Evolutionary conservation across 2,329 filamentous ascomycete genomes (phyloP), one percentile per base, ranked within the genome.

Genomic region (Claviceps citrina): DNA sequence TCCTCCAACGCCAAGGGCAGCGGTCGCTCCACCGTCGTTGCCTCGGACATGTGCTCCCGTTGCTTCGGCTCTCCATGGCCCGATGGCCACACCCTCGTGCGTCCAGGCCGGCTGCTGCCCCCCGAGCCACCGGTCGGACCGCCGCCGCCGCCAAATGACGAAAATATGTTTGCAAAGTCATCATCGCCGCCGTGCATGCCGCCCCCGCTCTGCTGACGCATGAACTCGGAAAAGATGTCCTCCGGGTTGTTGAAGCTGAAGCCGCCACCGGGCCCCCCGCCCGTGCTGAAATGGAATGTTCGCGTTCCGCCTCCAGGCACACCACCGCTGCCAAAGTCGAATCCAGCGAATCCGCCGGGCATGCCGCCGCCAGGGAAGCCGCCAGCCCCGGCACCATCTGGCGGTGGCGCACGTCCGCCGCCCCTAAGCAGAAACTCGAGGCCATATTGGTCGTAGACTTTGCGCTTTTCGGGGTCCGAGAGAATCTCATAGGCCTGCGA

Each of bases 401-500:
- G 73, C 8, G 81, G 75, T 26, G 84, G 76, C 7, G 74, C 66
- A 37, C 33, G 33, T 5, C 71, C 68, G 24, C 84, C 86, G 36
- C 87, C 87, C 37, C 81, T 80, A 25, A 93, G 70, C 38, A 98
- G 72, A 65, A 89, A 94, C 53, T 96, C 91, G 45, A 96, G 79
- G 46, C 91, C 91, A 61, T 80, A 95, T 57, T 89, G 80, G 59
- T 98, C 91, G 59, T 98, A 98, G 31, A 80, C 79, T 62, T 93
- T 91, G 54, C 91, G 81, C 65, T 96, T 98, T 58, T 96, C 87
- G 44, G 89, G 87, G 54, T 98, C 91, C 45, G 85, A 93, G 3
- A 98, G 78, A 51, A 98, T 93, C 65, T 98, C 91, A 66, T 95
- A 98, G 42, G 91, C 91, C 65, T 96, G 87, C 1, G 86, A 94